Percentiles rank a stretch among this genome's conserved stretches.
phyloP scores from a whole-genome alignment of 495 filamentous ascomycete genomes.

The Choiromyces venosus region DNA sequence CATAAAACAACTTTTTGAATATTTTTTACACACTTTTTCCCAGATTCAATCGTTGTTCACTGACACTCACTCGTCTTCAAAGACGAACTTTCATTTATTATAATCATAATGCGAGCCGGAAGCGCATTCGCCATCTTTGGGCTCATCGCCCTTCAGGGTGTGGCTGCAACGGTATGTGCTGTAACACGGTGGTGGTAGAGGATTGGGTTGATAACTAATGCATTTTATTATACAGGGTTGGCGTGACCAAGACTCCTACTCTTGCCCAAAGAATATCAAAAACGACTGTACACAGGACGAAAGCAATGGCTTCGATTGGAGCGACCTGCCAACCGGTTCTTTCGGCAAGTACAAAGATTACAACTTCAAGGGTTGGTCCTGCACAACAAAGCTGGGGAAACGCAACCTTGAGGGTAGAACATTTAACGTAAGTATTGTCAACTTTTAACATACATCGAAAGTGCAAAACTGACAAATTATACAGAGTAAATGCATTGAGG shows the following conservation, averaged over 20 bases:
- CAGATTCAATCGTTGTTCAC: slow-evolving; percentile 37
- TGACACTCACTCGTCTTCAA: slow-evolving; percentile 24
- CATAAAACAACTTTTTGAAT: slow-evolving; percentile 19
- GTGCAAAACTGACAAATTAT: slow-evolving; percentile 9
- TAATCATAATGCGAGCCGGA: slow-evolving; percentile 36
- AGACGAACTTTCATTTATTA: slow-evolving; percentile 16
- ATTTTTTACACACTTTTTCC: slow-evolving; percentile 15
- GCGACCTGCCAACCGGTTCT: slow-evolving; percentile 55
- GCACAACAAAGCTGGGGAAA: slow-evolving; percentile 54
- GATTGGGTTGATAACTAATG: not conserved
- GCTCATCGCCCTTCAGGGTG: slow-evolving; percentile 23
- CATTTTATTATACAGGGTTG: slow-evolving; percentile 45
- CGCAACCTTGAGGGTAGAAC: slow-evolving; percentile 48
- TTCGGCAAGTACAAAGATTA: slow-evolving; percentile 66
- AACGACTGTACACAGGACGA: slow-evolving; percentile 69
- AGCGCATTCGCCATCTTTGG: slow-evolving; percentile 30
- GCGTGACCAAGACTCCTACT: slow-evolving; percentile 56
- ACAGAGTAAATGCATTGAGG: slow-evolving; percentile 62
- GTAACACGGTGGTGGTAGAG: not conserved
- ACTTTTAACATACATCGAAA: not conserved
- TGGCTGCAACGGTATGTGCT: slow-evolving; percentile 25
- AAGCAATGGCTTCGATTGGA: slow-evolving; percentile 64
- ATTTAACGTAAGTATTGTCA: slow-evolving; percentile 37
- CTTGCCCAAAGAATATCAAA: slow-evolving; percentile 65
- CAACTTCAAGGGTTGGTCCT: slow-evolving; percentile 65